Percentiles rank a stretch among this genome's conserved stretches.
Evolutionary conservation across 2,329 filamentous ascomycete species (phyloP).

Genomic region (Sclerotinia nivalis): DNA sequence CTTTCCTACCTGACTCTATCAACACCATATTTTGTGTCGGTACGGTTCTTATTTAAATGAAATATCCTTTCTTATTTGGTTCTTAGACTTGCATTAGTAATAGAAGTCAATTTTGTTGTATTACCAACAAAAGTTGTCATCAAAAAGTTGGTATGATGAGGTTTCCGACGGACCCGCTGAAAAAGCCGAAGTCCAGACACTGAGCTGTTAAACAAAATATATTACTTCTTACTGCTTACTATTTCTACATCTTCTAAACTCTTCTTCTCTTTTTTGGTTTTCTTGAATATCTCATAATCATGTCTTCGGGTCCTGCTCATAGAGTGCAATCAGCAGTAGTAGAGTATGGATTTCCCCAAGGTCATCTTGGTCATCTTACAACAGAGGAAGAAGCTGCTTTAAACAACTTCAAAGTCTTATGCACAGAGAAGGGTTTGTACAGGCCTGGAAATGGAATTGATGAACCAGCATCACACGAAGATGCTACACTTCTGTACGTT

Average conservation of each 20-base stretch:
- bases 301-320: conserved; percentile 39
- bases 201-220: neutral
- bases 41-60: neutral
- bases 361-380: conserved; percentile 79
- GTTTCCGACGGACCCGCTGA: conserved; percentile 15
- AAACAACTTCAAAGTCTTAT: conserved; percentile 67
- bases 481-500: conserved; percentile 69
- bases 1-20: neutral
- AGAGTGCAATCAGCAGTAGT: conserved; percentile 41
- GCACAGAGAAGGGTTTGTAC: conserved; percentile 66
- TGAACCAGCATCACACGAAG: conserved; percentile 62
- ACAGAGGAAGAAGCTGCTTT: conserved; percentile 67
- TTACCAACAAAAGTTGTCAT: conserved; percentile 8
- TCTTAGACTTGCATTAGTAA: neutral
- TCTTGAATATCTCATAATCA: conserved; percentile 23
- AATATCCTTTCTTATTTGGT: neutral
- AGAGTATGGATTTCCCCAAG: conserved; percentile 63
- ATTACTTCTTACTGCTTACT: neutral
- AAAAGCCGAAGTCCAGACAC: conserved; percentile 5
- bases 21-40: neutral
- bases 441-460: conserved; percentile 46
- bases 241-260: neutral
- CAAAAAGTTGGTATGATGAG: conserved; percentile 12
- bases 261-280: neutral
- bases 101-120: neutral